Evolutionary conservation across 192 early-diverging fungal species (phyloP).

Genomic region (Gigaspora rosea): DNA sequence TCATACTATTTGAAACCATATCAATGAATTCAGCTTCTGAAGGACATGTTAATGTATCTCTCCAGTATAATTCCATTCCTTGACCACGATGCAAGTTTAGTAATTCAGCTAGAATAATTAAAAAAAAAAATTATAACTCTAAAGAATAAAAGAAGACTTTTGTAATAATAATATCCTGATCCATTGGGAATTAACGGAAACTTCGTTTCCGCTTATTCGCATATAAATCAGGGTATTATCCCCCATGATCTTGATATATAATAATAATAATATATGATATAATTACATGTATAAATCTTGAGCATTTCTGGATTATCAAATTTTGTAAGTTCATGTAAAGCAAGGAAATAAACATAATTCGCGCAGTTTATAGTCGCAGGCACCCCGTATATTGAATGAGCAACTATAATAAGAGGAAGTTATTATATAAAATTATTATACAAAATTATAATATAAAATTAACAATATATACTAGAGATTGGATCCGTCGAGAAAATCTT

Average conservation of each 20-base stretch:
- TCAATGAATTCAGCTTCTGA: conserved; percentile 89
- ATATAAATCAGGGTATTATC: too few relatives aligned
- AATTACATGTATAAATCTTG: conserved; percentile 75
- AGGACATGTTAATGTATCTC: conserved; percentile 89
- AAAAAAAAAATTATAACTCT: neutral
- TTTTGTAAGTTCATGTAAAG: conserved; percentile 71
- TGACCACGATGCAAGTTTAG: conserved; percentile 92
- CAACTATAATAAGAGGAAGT: conserved; percentile 52
- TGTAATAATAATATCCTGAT: neutral
- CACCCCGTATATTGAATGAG: conserved; percentile 94
- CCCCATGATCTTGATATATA: too few relatives aligned
- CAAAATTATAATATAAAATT: neutral
- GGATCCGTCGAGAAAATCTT: too few relatives aligned
- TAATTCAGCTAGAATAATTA: conserved; percentile 66
- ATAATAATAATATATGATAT: neutral
- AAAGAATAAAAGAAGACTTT: neutral
- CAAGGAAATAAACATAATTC: conserved; percentile 97
- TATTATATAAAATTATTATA: neutral
- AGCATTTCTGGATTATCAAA: conserved; percentile 71
- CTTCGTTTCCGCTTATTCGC: too few relatives aligned
- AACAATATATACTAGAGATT: conserved; percentile 4
- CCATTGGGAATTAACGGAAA: too few relatives aligned
- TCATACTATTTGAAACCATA: conserved; percentile 93
- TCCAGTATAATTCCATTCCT: conserved; percentile 97
- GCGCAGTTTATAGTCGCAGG: conserved; percentile 94